Evolutionary conservation across 805 yeast genomes (phyloP).

Genomic region (Yamadazyma philogaea): DNA sequence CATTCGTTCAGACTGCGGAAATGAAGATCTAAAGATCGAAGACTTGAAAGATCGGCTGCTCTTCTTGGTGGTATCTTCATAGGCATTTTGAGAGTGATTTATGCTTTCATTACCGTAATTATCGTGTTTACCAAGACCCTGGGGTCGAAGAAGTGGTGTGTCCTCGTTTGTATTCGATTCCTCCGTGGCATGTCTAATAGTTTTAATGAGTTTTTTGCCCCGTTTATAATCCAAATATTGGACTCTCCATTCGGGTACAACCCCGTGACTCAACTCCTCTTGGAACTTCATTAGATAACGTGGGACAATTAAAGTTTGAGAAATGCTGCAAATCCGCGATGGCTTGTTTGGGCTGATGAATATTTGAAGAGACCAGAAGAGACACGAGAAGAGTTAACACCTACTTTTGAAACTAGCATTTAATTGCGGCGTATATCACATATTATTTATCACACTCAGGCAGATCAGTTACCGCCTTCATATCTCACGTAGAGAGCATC

Average conservation of each 20-base stretch:
- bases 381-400: not conserved
- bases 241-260: conserved; percentile 86
- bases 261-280: conserved; percentile 60
- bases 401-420: too few species aligned
- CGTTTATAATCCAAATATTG: conserved; percentile 70
- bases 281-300: conserved; percentile 59
- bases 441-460: too few species aligned
- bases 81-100: not conserved
- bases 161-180: conserved; percentile 18
- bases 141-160: conserved; percentile 25
- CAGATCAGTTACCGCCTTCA: conserved; percentile 23
- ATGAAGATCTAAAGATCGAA: conserved; percentile 8
- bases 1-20: not conserved
- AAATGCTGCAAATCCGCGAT: not conserved
- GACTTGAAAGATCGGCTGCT: conserved; percentile 10
- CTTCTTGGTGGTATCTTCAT: not conserved
- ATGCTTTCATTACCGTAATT: conserved; percentile 4
- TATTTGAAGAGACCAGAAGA: not conserved
- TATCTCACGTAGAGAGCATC: conserved; percentile 70
- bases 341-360: not conserved
- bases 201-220: conserved; percentile 54
- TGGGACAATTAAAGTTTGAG: not conserved
- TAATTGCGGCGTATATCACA: too few species aligned
- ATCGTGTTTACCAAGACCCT: not conserved
- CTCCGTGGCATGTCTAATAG: conserved; percentile 20